Percentiles rank a stretch among this genome's conserved stretches.
Evolutionary conservation across 2,329 filamentous ascomycete species (phyloP).

Genomic region (Aspergillus sp.): DNA sequence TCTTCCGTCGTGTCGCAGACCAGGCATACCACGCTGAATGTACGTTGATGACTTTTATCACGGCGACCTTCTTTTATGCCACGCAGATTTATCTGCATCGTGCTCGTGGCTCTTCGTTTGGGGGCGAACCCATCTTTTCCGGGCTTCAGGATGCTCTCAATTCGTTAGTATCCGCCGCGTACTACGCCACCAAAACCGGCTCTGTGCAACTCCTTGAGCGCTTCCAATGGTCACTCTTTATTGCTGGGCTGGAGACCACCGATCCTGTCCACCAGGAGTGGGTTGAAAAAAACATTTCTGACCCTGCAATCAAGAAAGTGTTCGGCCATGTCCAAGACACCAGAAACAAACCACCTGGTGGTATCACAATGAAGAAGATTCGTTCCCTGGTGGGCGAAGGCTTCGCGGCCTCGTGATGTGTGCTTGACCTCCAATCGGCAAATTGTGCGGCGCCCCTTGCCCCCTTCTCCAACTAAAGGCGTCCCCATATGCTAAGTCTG

Average conservation of each 20-base stretch:
- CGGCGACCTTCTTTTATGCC: slow-evolving; percentile 11
- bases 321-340: not conserved
- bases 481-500: too few relatives aligned
- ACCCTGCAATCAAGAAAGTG: slow-evolving; percentile 6
- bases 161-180: slow-evolving; percentile 3
- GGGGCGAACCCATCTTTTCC: not conserved
- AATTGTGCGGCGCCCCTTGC: too few relatives aligned
- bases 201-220: slow-evolving; percentile 12
- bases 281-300: slow-evolving; percentile 9
- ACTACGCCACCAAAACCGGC: slow-evolving; percentile 3
- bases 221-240: slow-evolving; percentile 16
- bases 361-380: slow-evolving; percentile 6
- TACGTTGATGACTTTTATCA: slow-evolving; percentile 11
- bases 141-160: not conserved
- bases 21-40: not conserved
- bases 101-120: slow-evolving; percentile 5
- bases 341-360: not conserved
- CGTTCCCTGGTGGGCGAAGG: not conserved
- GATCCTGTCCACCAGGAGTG: slow-evolving; percentile 13
- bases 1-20: not conserved
- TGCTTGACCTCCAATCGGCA: not conserved
- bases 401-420: not conserved
- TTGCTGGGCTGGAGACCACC: slow-evolving; percentile 6
- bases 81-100: slow-evolving; percentile 10
- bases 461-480: too few relatives aligned